A percentile compares a stretch with the other conserved stretches of the same genome.
These are phyloP conservation scores for Gossypioides kirkii DNA, from an alignment of 345 rosid genomes.

Conservation along the genomic window DNA sequence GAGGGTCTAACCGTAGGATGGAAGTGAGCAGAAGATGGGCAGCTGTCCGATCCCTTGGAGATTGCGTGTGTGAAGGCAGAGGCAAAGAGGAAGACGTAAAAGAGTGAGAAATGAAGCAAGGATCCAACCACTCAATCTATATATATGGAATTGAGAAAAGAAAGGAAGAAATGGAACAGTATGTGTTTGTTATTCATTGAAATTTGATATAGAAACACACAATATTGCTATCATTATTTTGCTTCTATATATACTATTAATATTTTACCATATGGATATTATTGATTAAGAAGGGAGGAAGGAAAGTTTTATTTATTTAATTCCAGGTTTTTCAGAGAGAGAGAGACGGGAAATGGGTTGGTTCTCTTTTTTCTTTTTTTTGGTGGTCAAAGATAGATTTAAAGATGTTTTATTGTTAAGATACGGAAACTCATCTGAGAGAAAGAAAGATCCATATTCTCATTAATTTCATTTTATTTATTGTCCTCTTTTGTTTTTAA, in stretches of 20 bases:
- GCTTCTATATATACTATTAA: neutral
- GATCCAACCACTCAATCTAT: neutral
- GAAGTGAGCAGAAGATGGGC: constrained; percentile 30
- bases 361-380: too few relatives aligned
- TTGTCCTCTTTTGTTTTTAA: too few relatives aligned
- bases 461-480: too few relatives aligned
- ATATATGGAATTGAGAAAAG: neutral
- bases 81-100: neutral
- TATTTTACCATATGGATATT: neutral
- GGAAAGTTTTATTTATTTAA: too few relatives aligned
- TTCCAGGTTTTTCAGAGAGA: neutral
- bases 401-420: too few relatives aligned
- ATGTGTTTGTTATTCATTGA: neutral
- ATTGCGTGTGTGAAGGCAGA: neutral
- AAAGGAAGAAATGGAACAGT: neutral
- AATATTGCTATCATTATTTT: too few relatives aligned
- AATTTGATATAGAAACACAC: neutral
- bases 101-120: neutral
- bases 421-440: too few relatives aligned
- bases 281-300: too few relatives aligned
- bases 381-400: too few relatives aligned
- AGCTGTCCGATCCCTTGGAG: constrained; percentile 21
- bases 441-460: too few relatives aligned
- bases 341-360: too few relatives aligned
- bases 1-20: constrained; percentile 36